A percentile compares a stretch with the other conserved stretches of the same genome.
These are phyloP conservation scores for Suillus weaverae DNA, from an alignment of 768 basidiomycete genomes.

Conservation along the genomic window DNA sequence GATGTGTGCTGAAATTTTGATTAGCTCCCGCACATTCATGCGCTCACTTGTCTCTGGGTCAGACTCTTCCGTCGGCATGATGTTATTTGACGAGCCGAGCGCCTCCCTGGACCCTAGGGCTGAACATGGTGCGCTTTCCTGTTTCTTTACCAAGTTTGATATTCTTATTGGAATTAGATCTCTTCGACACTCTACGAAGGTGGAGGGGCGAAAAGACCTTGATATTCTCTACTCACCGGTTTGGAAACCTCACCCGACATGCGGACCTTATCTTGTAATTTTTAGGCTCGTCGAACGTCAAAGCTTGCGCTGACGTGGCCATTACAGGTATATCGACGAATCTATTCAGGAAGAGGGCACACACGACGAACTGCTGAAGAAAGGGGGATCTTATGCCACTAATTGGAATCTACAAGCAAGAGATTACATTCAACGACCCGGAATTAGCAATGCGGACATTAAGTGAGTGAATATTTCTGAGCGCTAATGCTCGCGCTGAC, in stretches of 20 bases:
- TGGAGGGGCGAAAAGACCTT: constrained; percentile 76
- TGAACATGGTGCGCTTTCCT: constrained; percentile 53
- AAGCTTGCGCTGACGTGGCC: background rate
- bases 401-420: constrained; percentile 74
- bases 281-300: background rate
- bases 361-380: constrained; percentile 55
- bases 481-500: no score
- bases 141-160: background rate
- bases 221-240: constrained; percentile 68
- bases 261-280: constrained; percentile 69
- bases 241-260: constrained; percentile 67
- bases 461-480: no score
- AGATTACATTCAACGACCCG: constrained; percentile 49
- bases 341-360: constrained; percentile 63
- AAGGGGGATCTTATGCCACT: constrained; percentile 64
- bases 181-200: constrained; percentile 67
- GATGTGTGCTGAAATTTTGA: background rate
- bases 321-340: constrained; percentile 64
- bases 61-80: constrained; percentile 50
- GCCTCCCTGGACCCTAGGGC: constrained; percentile 74
- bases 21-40: constrained; percentile 70
- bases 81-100: constrained; percentile 75
- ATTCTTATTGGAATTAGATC: constrained; percentile 38
- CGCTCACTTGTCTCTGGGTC: constrained; percentile 47
- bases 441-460: no score